A percentile compares a stretch with the other conserved stretches of the same genome.
Conservation (phyloP, 2,329 filamentous ascomycete species). For the Fusarium algeriense region DNA sequence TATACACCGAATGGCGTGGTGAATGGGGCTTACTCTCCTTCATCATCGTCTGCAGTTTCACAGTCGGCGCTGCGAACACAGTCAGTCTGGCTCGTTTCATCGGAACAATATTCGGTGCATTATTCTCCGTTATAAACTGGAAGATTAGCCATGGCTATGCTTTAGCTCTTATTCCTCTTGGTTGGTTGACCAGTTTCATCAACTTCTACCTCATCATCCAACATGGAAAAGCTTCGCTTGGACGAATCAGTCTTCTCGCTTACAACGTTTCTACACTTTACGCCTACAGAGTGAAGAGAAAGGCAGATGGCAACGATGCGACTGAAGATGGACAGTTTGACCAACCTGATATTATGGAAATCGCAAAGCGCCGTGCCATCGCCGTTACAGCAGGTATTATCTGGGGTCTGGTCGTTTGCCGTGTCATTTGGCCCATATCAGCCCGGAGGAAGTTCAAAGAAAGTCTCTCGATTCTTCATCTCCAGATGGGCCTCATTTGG, state of each 20-base stretch:
- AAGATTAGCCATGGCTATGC: slow-evolving; percentile 79
- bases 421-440: slow-evolving; percentile 92
- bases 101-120: slow-evolving; percentile 85
- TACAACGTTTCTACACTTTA: slow-evolving; percentile 97
- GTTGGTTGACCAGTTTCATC: slow-evolving; percentile 82
- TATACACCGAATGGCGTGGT: slow-evolving; percentile 89
- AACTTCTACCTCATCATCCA: slow-evolving; percentile 93
- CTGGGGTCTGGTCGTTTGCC: slow-evolving; percentile 92
- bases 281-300: slow-evolving; percentile 86
- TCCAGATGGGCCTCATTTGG: slow-evolving; percentile 97
- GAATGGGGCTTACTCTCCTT: slow-evolving; percentile 98
- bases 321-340: slow-evolving; percentile 88
- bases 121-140: slow-evolving; percentile 83
- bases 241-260: slow-evolving; percentile 91
- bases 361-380: slow-evolving; percentile 86
- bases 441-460: slow-evolving; percentile 89
- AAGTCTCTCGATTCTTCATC: slow-evolving; percentile 86
- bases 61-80: slow-evolving; percentile 95
- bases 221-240: slow-evolving; percentile 87
- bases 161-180: slow-evolving; percentile 79
- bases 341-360: slow-evolving; percentile 86
- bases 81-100: slow-evolving; percentile 87
- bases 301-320: slow-evolving; percentile 73
- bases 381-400: slow-evolving; percentile 90
- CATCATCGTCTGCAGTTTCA: slow-evolving; percentile 99